Evolutionary conservation across 129 eudicot species (phyloP).

Genomic region (Helianthus annuus): HanXRQr2.0-SUNRISE NC_035438.2:55264049-55264548

Average conservation of each 20-base stretch:
- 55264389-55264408: background rate
- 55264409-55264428: conserved; percentile 7
- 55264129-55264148: background rate
- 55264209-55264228: background rate
- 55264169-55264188: background rate
- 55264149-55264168: background rate
- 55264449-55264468: conserved; percentile 8
- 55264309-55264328: background rate
- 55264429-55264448: background rate
- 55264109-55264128: background rate
- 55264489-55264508: background rate
- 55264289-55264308: background rate
- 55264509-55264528: background rate
- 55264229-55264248: background rate
- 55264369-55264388: too few relatives aligned
- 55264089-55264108: conserved; percentile 1
- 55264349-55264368: background rate
- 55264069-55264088: background rate
- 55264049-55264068: conserved; percentile 1
- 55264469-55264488: background rate
- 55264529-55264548: background rate
- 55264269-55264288: background rate
- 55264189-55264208: background rate
- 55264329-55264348: background rate
- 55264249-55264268: background rate